These are phyloP conservation scores for Cryptococcus floricola DNA, from an alignment of 1,284 basidiomycete species.

Conservation along the genomic window DNA sequence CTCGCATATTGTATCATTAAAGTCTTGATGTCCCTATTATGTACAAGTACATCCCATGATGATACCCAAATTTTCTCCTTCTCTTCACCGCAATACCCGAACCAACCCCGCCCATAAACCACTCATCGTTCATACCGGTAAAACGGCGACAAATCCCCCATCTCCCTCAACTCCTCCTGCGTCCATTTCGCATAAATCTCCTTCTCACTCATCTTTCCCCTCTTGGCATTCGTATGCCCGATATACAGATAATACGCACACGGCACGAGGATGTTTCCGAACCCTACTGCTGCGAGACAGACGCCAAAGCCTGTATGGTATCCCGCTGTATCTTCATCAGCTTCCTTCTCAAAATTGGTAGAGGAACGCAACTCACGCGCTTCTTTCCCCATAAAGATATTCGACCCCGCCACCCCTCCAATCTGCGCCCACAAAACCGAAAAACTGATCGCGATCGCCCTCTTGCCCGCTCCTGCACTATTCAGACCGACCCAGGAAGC, in stretches of 20 bases:
- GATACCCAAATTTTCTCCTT: too few relatives aligned
- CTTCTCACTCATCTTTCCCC: constrained; percentile 21
- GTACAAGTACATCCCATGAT: too few relatives aligned
- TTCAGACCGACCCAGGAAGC: constrained; percentile 31
- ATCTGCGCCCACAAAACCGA: constrained; percentile 22
- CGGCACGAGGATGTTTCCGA: constrained; percentile 17
- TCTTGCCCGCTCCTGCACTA: constrained; percentile 31
- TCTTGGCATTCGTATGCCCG: constrained; percentile 22
- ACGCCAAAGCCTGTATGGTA: constrained; percentile 31
- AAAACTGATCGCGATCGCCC: constrained; percentile 28
- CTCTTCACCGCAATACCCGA: too few relatives aligned
- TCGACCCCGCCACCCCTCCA: constrained; percentile 30
- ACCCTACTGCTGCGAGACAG: constrained; percentile 22
- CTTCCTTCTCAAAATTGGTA: background rate
- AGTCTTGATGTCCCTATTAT: too few relatives aligned
- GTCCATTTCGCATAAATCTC: constrained; percentile 30
- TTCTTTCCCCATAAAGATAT: constrained; percentile 32
- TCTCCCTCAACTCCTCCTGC: constrained; percentile 17
- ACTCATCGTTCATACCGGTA: constrained; percentile 9
- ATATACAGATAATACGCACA: constrained; percentile 14
- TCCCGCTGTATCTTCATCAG: constrained; percentile 7
- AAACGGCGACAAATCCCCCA: constrained; percentile 33
- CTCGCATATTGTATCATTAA: too few relatives aligned
- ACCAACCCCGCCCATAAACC: background rate
- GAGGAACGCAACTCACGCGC: constrained; percentile 15